A percentile compares a stretch with the other conserved stretches of the same genome.
phyloP scores from a whole-genome alignment of 805 yeast genomes.

The Schizosaccharomyces cryophilus region DNA sequence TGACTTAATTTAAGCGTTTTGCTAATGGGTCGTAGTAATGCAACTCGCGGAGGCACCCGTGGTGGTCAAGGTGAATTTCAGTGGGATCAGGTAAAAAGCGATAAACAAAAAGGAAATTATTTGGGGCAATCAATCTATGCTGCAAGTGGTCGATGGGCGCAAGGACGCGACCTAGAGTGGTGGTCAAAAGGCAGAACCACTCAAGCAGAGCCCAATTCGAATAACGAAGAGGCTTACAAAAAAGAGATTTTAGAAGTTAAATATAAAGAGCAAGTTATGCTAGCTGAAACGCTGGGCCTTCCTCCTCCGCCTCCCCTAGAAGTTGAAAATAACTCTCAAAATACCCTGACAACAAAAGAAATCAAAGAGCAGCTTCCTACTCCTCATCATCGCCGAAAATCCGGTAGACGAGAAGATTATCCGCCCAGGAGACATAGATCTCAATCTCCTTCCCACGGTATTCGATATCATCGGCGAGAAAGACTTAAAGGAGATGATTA shows the following conservation, averaged over 20 bases:
- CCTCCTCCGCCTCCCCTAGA: neutral
- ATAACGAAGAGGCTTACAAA: neutral
- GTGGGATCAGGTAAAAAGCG: slow-evolving; percentile 12
- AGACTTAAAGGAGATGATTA: too few species aligned
- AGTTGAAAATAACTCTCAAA: too few species aligned
- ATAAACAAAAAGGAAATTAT: slow-evolving; percentile 11
- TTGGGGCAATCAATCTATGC: slow-evolving; percentile 13
- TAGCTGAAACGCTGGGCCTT: neutral
- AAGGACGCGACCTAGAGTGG: slow-evolving; percentile 10
- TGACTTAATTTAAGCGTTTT: too few species aligned
- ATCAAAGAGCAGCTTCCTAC: too few species aligned
- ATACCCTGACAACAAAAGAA: too few species aligned
- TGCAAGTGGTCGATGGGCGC: slow-evolving; percentile 10
- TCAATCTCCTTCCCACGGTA: too few species aligned
- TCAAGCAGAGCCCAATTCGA: neutral
- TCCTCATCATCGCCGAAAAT: too few species aligned
- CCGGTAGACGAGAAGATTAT: too few species aligned
- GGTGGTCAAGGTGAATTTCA: slow-evolving; percentile 9
- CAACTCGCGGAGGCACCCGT: slow-evolving; percentile 7
- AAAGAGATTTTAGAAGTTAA: neutral
- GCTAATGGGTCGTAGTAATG: slow-evolving; percentile 1
- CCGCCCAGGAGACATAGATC: too few species aligned
- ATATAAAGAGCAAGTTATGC: neutral
- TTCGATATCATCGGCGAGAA: too few species aligned
- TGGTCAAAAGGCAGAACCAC: slow-evolving; percentile 8